Base-by-base conservation (phyloP, 768 basidiomycete species). In the Tricholoma saponaceum region DNA sequence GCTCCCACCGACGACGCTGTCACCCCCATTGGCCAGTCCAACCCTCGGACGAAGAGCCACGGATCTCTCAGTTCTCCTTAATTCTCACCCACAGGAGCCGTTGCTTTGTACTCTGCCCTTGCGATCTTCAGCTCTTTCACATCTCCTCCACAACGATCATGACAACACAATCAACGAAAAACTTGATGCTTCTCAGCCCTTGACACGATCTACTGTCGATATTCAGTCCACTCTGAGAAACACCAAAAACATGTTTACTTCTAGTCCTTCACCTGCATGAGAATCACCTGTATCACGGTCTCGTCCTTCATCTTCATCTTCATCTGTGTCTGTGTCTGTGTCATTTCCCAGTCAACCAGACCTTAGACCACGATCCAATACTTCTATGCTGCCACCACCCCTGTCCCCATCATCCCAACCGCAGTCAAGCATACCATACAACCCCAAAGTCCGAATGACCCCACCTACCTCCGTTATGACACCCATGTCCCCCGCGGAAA, bases 51-150 rank as follows among this genome's bases (percentile, higher is more conserved):
- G 86, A 57, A 79, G 89, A 23, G 87, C 89, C 8, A 92, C 89
- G 26, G 85, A 87, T 72, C 79, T 92, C n/a, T 80, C 89, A 39
- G 83, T 86, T 43, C 79, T 92, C 23, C 84, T 91, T 71, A 90
- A 91, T 74, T 78, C 81, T 59, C 80, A 81, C 59, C 70, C 80
- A n/a, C 70, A 62, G 58, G 60, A 67, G 39, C 64, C 63, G 20
- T 44, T 52, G 9, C 60, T 65, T 23, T 64, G 57, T 37, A 64
- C 70, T 26, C 74, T 60, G 63, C 67, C 63, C 66, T 55, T 73
- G 41, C 70, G 74, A 43, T 68, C 80, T 39, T 82, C 83, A 33
- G 76, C 77, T 46, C 64, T 74, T 37, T 69, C 78, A n/a, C 77
- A 78, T 56, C 73, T 79, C 61, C 63, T 76, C 47, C 67, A 69